These are phyloP conservation scores for Podaxis carcinomalis DNA, from an alignment of 768 basidiomycete species.

Conservation along the genomic window DNA sequence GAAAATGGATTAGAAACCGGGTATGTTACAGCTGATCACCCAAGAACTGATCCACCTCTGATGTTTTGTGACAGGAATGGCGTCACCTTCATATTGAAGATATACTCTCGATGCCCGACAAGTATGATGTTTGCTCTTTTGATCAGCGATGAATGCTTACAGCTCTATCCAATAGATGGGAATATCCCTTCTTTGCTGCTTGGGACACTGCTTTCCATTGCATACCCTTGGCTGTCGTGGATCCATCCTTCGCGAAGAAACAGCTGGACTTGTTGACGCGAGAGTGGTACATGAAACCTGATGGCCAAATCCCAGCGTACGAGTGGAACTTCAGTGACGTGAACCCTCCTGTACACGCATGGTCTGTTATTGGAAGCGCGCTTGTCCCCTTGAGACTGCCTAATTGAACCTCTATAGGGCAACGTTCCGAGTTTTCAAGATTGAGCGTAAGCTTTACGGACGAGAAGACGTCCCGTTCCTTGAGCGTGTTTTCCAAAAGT, in stretches of 20 bases:
- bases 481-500: conserved; percentile 97
- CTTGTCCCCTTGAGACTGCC: not conserved
- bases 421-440: conserved; percentile 98
- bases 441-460: conserved; percentile 93
- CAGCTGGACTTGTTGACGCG: conserved; percentile 94
- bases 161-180: conserved; percentile 57
- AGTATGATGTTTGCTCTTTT: conserved; percentile 43
- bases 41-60: not conserved
- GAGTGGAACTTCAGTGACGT: conserved; percentile 99
- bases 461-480: conserved; percentile 88
- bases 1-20: conserved; percentile 80
- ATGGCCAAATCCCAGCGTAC: conserved; percentile 97
- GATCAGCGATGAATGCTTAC: conserved; percentile 7
- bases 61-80: conserved; percentile 65
- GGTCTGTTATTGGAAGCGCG: conserved; percentile 39
- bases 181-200: conserved; percentile 98
- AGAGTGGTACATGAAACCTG: conserved; percentile 99
- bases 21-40: conserved; percentile 33
- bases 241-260: conserved; percentile 94
- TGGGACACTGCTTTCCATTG: conserved; percentile 99
- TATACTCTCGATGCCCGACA: conserved; percentile 98
- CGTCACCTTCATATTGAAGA: conserved; percentile 93
- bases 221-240: conserved; percentile 94
- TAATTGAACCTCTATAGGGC: conserved; percentile 48
- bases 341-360: conserved; percentile 98